A percentile compares a stretch with the other conserved stretches of the same genome.
Evolutionary conservation across 2,329 filamentous ascomycete species (phyloP).

Genomic region (Colletotrichum sp.): DNA sequence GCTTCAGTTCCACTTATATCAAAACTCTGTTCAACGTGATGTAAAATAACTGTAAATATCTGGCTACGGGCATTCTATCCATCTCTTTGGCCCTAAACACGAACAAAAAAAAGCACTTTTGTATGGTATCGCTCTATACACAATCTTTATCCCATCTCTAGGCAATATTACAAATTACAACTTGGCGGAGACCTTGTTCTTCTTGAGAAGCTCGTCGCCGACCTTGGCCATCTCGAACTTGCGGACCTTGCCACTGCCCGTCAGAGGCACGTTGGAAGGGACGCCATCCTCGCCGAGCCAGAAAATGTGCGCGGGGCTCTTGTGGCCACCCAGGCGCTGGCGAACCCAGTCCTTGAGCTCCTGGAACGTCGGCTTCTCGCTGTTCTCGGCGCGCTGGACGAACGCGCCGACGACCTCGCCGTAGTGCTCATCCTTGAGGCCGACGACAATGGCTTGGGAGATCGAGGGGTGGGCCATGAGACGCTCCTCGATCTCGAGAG

Average conservation of each 20-base stretch:
- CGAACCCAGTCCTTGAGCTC: conserved; percentile 69
- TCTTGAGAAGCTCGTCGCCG: conserved; percentile 59
- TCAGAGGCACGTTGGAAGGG: conserved; percentile 62
- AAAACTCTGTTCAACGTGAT: not conserved
- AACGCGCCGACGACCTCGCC: conserved; percentile 77
- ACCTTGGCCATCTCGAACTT: conserved; percentile 68
- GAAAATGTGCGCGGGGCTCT: conserved; percentile 76
- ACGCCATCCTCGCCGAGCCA: conserved; percentile 71
- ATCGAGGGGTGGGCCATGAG: conserved; percentile 69
- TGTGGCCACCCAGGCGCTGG: conserved; percentile 66
- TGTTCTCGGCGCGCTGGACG: conserved; percentile 44
- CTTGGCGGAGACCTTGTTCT: conserved; percentile 46
- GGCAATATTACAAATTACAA: conserved; percentile 34
- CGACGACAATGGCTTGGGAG: conserved; percentile 70
- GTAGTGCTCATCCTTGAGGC: conserved; percentile 72
- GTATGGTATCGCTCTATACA: not conserved
- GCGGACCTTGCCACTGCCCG: conserved; percentile 74
- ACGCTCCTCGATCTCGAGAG: conserved; percentile 77
- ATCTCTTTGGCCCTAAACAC: not conserved
- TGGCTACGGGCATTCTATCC: not conserved
- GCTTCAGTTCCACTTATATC: not conserved
- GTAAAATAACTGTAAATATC: not conserved
- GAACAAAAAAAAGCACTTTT: not conserved
- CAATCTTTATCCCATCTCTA: not conserved
- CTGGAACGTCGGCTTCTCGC: conserved; percentile 47